phyloP scores from a whole-genome alignment of 345 rosid genomes.

The Euphorbia lathyris region DNA sequence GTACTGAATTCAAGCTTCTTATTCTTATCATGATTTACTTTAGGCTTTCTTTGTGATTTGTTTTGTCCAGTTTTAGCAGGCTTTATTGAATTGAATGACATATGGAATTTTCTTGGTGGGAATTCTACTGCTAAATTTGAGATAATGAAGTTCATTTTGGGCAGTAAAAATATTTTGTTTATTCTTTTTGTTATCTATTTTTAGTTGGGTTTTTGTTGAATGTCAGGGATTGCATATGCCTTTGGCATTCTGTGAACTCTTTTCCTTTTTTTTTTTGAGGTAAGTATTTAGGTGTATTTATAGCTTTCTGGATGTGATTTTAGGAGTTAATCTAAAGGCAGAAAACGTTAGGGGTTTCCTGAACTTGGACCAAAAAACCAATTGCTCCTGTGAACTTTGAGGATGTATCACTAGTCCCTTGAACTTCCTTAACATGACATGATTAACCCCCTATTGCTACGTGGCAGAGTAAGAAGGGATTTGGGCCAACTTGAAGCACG shows the following conservation, averaged over 20 bases:
- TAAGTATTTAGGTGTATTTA: background rate
- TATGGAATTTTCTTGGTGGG: conserved; percentile 4
- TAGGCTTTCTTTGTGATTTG: background rate
- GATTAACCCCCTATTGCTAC: too few relatives aligned
- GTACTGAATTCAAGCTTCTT: background rate
- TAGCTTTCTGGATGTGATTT: background rate
- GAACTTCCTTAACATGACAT: too few relatives aligned
- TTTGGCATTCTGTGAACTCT: too few relatives aligned
- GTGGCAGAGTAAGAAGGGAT: too few relatives aligned
- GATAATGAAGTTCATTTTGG: background rate
- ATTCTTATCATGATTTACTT: background rate
- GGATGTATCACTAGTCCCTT: too few relatives aligned
- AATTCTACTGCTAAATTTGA: background rate
- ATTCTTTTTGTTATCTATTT: background rate
- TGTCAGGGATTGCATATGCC: too few relatives aligned
- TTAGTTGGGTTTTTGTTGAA: background rate
- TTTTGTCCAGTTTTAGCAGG: background rate
- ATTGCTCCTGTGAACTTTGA: too few relatives aligned
- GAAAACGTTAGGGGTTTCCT: too few relatives aligned
- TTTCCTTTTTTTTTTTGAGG: background rate
- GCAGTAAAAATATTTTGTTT: background rate
- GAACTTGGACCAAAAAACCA: too few relatives aligned
- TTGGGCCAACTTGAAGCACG: too few relatives aligned
- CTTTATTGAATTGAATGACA: background rate
- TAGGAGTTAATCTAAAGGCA: too few relatives aligned